These are phyloP conservation scores for Trichoderma afroharzianum DNA, from an alignment of 2,329 filamentous ascomycete genomes.

Conservation along the genomic window DNA sequence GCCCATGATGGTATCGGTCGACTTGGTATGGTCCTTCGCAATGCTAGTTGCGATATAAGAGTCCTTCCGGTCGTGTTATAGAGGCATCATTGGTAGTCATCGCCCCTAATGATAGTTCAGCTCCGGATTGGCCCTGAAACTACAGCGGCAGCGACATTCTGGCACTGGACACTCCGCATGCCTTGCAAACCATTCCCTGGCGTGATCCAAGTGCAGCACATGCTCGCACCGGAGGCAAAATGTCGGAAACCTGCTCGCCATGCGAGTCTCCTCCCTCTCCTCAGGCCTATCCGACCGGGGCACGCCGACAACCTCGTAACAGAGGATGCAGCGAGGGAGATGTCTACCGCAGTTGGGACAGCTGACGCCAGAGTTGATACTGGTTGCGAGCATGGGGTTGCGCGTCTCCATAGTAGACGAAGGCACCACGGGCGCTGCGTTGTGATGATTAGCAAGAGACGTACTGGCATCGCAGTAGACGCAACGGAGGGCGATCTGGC, in stretches of 20 bases:
- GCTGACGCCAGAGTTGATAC: constrained; percentile 57
- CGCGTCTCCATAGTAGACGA: constrained; percentile 34
- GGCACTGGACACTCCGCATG: constrained; percentile 66
- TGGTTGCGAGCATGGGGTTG: constrained; percentile 57
- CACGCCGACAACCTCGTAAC: constrained; percentile 62
- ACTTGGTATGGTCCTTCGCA: background rate
- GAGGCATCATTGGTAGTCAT: background rate
- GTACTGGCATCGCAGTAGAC: constrained; percentile 68
- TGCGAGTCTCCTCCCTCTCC: constrained; percentile 45
- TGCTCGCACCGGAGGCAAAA: constrained; percentile 68
- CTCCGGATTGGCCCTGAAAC: constrained; percentile 58
- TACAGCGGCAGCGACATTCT: constrained; percentile 64
- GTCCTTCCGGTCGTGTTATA: background rate
- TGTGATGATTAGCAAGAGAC: constrained; percentile 42
- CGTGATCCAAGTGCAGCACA: constrained; percentile 64
- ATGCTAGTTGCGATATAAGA: background rate
- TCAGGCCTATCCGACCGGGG: constrained; percentile 58
- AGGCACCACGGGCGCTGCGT: constrained; percentile 20
- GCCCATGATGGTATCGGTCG: background rate
- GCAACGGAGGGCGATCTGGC: constrained; percentile 72
- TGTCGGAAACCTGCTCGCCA: constrained; percentile 60
- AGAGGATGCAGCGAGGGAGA: constrained; percentile 64
- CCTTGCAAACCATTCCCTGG: constrained; percentile 61
- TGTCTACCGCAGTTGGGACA: constrained; percentile 66
- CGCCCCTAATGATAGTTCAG: constrained; percentile 44